These are phyloP conservation scores for Taiozyma sp. DNA, from an alignment of 1,139 yeast genomes.

Conservation along the genomic window DNA sequence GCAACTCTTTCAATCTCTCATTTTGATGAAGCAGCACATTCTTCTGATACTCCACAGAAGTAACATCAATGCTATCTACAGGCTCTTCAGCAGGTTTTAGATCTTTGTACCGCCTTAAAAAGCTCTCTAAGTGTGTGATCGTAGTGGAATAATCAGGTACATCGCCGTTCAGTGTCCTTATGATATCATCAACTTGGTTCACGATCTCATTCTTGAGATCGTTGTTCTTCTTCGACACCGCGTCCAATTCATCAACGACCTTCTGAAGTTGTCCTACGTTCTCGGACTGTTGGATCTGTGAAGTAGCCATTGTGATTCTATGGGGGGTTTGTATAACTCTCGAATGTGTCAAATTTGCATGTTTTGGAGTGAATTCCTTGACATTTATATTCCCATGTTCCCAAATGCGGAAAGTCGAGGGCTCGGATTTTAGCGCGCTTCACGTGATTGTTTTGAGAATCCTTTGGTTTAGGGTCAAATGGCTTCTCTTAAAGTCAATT, in stretches of 20 bases:
- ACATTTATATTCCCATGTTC: background rate
- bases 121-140: conserved; percentile 8
- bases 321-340: background rate
- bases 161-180: conserved; percentile 12
- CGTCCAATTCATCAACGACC: conserved; percentile 11
- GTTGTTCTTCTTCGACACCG: conserved; percentile 5
- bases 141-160: conserved; percentile 5
- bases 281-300: conserved; percentile 21
- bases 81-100: background rate
- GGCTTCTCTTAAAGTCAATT: too few species aligned
- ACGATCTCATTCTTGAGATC: conserved; percentile 11
- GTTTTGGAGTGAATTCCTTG: background rate
- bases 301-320: conserved; percentile 7
- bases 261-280: conserved; percentile 15
- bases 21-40: conserved; percentile 14
- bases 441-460: background rate
- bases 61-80: background rate
- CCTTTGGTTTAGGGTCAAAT: too few species aligned
- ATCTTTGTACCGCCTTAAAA: conserved; percentile 6
- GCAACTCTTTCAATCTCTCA: conserved; percentile 9
- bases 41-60: conserved; percentile 1
- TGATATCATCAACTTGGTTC: conserved; percentile 13
- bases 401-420: background rate
- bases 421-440: background rate
- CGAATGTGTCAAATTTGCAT: background rate